These are phyloP conservation scores for Fusarium penzigii DNA, from an alignment of 2,329 filamentous ascomycete genomes.

Conservation along the genomic window DNA sequence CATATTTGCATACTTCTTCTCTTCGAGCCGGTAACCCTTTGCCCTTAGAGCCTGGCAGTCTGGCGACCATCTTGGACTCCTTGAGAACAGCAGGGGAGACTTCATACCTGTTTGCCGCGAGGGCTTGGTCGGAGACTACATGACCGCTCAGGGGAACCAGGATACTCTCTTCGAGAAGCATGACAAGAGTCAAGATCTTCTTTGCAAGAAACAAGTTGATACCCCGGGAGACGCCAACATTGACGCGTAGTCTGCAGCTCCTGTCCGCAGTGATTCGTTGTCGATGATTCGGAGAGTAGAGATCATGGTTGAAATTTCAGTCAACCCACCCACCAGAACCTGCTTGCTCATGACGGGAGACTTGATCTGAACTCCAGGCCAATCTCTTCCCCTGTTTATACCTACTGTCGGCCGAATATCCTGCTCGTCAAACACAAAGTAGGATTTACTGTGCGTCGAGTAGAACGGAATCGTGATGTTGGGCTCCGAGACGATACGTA, in stretches of 20 bases:
- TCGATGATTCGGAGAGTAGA: constrained; percentile 8
- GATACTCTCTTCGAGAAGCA: constrained; percentile 22
- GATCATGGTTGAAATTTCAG: constrained; percentile 3
- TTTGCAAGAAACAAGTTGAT: constrained; percentile 25
- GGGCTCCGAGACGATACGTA: no score
- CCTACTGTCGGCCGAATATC: not conserved
- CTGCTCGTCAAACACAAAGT: constrained; percentile 19
- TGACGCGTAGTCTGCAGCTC: constrained; percentile 28
- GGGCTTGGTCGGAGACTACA: no score
- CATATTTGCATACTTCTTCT: not conserved
- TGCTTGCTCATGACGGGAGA: constrained; percentile 17
- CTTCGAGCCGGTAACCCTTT: not conserved
- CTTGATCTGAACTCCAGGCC: constrained; percentile 20
- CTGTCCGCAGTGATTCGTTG: constrained; percentile 12
- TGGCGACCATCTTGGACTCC: not conserved
- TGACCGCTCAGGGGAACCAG: constrained; percentile 4
- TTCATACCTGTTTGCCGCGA: no score
- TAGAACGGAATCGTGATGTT: not conserved
- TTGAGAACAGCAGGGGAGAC: not conserved
- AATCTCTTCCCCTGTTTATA: not conserved
- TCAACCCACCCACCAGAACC: constrained; percentile 18
- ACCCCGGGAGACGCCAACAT: constrained; percentile 24
- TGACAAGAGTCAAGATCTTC: constrained; percentile 21
- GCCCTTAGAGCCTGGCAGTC: not conserved
- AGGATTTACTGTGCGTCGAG: not conserved